Evolutionary conservation across 495 filamentous ascomycete genomes (phyloP).

Genomic region (Annulohypoxylon nitens): DNA sequence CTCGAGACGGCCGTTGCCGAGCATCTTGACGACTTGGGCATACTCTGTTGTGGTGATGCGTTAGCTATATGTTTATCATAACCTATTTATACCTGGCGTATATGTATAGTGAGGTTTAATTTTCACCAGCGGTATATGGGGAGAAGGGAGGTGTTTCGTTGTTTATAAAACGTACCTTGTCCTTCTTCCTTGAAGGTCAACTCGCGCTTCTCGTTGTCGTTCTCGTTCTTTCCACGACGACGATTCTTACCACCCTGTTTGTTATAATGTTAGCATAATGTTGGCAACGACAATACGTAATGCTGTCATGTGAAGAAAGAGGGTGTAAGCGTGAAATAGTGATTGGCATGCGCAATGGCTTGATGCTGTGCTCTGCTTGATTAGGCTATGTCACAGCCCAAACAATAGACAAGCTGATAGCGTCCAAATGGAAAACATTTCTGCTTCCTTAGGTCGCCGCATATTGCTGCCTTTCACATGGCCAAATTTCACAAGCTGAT

Average conservation of each 20-base stretch:
- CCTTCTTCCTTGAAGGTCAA: slow-evolving; percentile 99
- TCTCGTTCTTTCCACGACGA: slow-evolving; percentile 99
- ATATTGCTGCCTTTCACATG: background rate
- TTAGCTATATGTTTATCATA: slow-evolving; percentile 38
- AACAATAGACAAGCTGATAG: slow-evolving; percentile 6
- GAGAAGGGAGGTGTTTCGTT: background rate
- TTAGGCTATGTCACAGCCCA: background rate
- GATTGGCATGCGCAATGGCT: slow-evolving; percentile 10
- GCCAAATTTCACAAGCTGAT: slow-evolving; percentile 18
- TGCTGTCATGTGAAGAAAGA: background rate
- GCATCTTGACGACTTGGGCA: slow-evolving; percentile 98
- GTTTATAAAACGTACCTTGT: slow-evolving; percentile 70
- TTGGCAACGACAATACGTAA: slow-evolving; percentile 21
- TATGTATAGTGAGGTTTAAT: background rate
- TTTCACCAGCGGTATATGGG: background rate
- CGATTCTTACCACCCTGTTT: slow-evolving; percentile 96
- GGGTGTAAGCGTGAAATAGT: slow-evolving; percentile 15
- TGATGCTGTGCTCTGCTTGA: slow-evolving; percentile 7
- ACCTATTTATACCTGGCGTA: background rate
- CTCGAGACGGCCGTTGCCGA: slow-evolving; percentile 97
- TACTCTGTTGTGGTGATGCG: slow-evolving; percentile 73
- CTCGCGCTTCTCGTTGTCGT: slow-evolving; percentile 98
- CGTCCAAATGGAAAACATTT: background rate
- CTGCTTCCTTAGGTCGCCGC: background rate
- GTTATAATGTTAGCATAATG: slow-evolving; percentile 25